phyloP scores from a whole-genome alignment of 2,329 filamentous ascomycete genomes.

The Aspergillus pseudonomiae region DNA sequence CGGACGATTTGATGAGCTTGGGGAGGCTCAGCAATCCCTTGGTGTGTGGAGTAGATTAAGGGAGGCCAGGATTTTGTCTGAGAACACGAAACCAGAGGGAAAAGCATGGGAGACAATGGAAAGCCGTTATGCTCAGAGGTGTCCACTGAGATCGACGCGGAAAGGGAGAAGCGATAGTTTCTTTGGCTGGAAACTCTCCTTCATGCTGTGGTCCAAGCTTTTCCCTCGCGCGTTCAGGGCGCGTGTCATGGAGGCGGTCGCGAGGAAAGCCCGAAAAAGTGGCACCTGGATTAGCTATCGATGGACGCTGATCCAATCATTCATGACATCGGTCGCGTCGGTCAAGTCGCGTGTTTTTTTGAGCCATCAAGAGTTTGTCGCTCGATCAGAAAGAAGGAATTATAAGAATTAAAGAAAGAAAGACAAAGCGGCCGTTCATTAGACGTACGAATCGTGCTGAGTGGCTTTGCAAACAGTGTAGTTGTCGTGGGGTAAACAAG shows the following conservation, averaged over 20 bases:
- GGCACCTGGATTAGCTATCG: slow-evolving; percentile 3
- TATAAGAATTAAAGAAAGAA: neutral
- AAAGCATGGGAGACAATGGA: neutral
- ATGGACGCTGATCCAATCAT: slow-evolving; percentile 21
- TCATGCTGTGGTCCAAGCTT: slow-evolving; percentile 20
- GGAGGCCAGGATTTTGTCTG: neutral
- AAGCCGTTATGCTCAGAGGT: neutral
- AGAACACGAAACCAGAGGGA: neutral
- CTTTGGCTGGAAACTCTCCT: slow-evolving; percentile 35
- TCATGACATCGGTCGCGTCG: slow-evolving; percentile 9
- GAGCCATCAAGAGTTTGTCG: neutral
- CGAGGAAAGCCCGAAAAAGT: slow-evolving; percentile 8
- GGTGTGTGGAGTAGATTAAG: neutral
- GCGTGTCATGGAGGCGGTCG: slow-evolving; percentile 27
- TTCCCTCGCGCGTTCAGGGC: slow-evolving; percentile 24
- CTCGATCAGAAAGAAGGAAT: neutral
- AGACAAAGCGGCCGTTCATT: neutral
- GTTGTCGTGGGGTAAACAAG: slow-evolving; percentile 8
- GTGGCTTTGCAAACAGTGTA: neutral
- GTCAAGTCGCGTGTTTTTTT: slow-evolving; percentile 14
- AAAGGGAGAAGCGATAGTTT: slow-evolving; percentile 25
- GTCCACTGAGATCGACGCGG: slow-evolving; percentile 10
- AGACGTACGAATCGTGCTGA: neutral
- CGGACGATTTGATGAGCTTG: neutral
- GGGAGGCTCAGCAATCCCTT: neutral